A percentile compares a stretch with the other conserved stretches of the same genome.
Evolutionary conservation across 108 stramenopile genomes (phyloP).

Genomic region (Skeletonema marinoi): DNA sequence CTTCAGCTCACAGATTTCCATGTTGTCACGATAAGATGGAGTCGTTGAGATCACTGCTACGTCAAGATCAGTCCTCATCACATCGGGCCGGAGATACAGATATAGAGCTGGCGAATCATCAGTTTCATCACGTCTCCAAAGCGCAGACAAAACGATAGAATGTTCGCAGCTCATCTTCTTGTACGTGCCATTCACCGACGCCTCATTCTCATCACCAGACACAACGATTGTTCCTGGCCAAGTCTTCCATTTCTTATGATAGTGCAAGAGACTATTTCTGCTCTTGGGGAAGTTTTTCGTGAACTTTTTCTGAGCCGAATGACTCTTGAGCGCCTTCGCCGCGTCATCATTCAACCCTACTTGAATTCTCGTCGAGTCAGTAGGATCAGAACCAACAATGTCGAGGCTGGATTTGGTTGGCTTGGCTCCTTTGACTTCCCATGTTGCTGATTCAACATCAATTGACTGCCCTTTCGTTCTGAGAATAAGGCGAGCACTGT

Average conservation of each 20-base stretch:
- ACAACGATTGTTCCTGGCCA: constrained; percentile 44
- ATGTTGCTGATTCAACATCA: not conserved
- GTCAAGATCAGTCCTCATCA: constrained; percentile 44
- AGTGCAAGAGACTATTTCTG: constrained; percentile 38
- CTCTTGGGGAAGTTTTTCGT: constrained; percentile 29
- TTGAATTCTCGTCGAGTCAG: constrained; percentile 37
- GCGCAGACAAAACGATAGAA: constrained; percentile 36
- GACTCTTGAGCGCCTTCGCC: constrained; percentile 24
- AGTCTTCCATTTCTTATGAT: constrained; percentile 46
- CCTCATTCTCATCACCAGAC: constrained; percentile 22
- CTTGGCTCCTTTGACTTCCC: constrained; percentile 34
- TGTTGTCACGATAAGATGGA: constrained; percentile 35
- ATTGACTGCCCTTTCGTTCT: constrained; percentile 9
- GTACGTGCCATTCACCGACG: constrained; percentile 45
- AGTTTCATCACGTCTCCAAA: constrained; percentile 33
- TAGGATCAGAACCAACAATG: constrained; percentile 31
- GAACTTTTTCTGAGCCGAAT: constrained; percentile 20
- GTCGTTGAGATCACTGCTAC: constrained; percentile 41
- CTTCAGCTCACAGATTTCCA: constrained; percentile 38
- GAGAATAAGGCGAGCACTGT: constrained; percentile 42
- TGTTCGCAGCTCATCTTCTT: constrained; percentile 38
- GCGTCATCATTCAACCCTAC: constrained; percentile 48
- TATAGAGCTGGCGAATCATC: constrained; percentile 29
- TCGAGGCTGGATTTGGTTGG: constrained; percentile 10
- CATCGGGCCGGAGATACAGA: constrained; percentile 41